phyloP scores from a whole-genome alignment of 192 early-diverging fungal genomes.

The Coemansia biformis region DNA sequence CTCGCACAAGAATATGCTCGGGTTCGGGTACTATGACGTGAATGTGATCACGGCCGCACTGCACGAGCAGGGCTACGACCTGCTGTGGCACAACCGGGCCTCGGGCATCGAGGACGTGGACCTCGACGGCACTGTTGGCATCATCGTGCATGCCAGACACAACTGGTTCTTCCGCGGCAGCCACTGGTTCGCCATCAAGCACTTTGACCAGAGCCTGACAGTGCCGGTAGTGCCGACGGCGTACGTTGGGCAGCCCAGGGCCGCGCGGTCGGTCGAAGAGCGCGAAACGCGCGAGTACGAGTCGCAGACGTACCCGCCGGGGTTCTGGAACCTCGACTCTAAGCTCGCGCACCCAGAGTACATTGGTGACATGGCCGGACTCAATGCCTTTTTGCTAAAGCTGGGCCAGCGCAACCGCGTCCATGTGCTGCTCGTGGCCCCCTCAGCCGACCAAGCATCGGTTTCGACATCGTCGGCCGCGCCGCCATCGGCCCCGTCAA shows the following conservation, averaged over 20 bases:
- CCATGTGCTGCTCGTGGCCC: constrained; percentile 39
- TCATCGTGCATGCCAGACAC: constrained; percentile 44
- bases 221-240: constrained; percentile 18
- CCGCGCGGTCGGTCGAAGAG: constrained; percentile 18
- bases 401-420: constrained; percentile 31
- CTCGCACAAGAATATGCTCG: constrained; percentile 41
- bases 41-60: constrained; percentile 45
- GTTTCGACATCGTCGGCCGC: neutral
- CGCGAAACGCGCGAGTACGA: constrained; percentile 37
- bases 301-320: constrained; percentile 16
- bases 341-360: constrained; percentile 33
- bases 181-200: constrained; percentile 47
- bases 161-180: constrained; percentile 44
- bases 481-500: too few relatives aligned
- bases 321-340: constrained; percentile 49
- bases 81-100: constrained; percentile 44
- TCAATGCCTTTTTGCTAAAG: constrained; percentile 25
- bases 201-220: constrained; percentile 21
- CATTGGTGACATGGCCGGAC: constrained; percentile 23
- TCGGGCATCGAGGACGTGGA: constrained; percentile 24
- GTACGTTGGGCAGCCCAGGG: constrained; percentile 35
- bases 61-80: constrained; percentile 28
- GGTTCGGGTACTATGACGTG: constrained; percentile 51
- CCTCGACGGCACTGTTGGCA: constrained; percentile 18
- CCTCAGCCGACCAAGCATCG: constrained; percentile 10